Conservation (phyloP, 306 rosid species). For the Trichosanthes cucumerina region DNA sequence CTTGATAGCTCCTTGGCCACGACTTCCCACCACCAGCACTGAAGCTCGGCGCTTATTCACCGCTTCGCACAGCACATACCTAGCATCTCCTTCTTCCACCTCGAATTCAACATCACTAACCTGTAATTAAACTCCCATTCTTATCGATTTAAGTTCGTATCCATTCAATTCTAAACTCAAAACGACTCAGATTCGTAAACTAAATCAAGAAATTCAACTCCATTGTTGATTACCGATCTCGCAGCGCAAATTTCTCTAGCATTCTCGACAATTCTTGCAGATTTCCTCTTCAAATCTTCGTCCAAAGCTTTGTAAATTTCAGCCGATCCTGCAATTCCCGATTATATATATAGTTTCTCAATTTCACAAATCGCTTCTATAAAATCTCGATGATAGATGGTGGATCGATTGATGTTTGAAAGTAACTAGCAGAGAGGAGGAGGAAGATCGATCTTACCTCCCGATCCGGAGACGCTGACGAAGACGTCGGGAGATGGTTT, state of each 20-base stretch:
- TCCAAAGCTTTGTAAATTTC: neutral
- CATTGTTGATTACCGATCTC: neutral
- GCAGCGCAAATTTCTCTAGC: neutral
- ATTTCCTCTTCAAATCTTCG: neutral
- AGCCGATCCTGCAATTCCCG: neutral
- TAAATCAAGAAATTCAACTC: neutral
- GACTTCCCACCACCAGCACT: constrained; percentile 59
- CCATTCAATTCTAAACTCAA: neutral
- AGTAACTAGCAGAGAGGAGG: neutral
- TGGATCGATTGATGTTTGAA: neutral
- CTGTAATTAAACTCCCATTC: constrained; percentile 17
- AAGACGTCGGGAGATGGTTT: constrained; percentile 20
- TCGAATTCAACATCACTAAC: constrained; percentile 30
- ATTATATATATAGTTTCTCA: neutral
- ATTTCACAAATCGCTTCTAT: neutral
- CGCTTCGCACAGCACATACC: constrained; percentile 68
- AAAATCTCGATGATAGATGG: neutral
- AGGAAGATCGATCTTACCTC: constrained; percentile 10
- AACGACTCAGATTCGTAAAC: neutral
- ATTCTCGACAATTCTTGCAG: neutral
- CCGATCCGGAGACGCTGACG: constrained; percentile 18
- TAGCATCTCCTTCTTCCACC: constrained; percentile 61
- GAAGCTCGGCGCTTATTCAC: constrained; percentile 65
- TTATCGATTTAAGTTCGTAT: neutral
- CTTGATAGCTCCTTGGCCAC: constrained; percentile 52